Evolutionary conservation across 2,329 filamentous ascomycete species (phyloP).

Genomic region (Mycogone perniciosa): DNA sequence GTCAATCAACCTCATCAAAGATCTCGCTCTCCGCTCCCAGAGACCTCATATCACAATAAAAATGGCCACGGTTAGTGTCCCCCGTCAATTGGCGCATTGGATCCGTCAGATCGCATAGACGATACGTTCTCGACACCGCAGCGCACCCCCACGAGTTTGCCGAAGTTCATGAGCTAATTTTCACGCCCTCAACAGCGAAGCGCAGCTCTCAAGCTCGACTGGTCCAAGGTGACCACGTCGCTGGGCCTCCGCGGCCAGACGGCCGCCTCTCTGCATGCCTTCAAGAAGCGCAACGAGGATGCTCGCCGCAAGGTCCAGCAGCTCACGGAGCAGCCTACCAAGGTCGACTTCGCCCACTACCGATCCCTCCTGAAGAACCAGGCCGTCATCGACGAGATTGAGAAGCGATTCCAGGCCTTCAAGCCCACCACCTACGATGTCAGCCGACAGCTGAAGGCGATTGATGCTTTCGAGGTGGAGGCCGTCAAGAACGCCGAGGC

Average conservation of each 20-base stretch:
- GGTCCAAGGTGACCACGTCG: slow-evolving; percentile 88
- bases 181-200: slow-evolving; percentile 62
- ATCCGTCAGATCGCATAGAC: background rate
- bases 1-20: slow-evolving; percentile 39
- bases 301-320: slow-evolving; percentile 86
- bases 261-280: slow-evolving; percentile 80
- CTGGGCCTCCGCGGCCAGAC: slow-evolving; percentile 96
- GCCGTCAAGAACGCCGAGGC: slow-evolving; percentile 94
- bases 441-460: slow-evolving; percentile 89
- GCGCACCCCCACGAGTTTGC: background rate
- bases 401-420: slow-evolving; percentile 89
- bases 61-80: slow-evolving; percentile 61
- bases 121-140: background rate
- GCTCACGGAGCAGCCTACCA: slow-evolving; percentile 77
- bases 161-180: slow-evolving; percentile 49
- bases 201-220: slow-evolving; percentile 99
- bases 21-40: slow-evolving; percentile 45
- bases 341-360: slow-evolving; percentile 92
- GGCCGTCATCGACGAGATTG: slow-evolving; percentile 91
- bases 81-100: slow-evolving; percentile 23
- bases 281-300: slow-evolving; percentile 99
- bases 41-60: slow-evolving; percentile 45
- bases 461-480: slow-evolving; percentile 96
- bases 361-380: slow-evolving; percentile 91
- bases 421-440: slow-evolving; percentile 93